phyloP scores from a whole-genome alignment of 352 stramenopile genomes.

The Thalassiosira hispida region DNA sequence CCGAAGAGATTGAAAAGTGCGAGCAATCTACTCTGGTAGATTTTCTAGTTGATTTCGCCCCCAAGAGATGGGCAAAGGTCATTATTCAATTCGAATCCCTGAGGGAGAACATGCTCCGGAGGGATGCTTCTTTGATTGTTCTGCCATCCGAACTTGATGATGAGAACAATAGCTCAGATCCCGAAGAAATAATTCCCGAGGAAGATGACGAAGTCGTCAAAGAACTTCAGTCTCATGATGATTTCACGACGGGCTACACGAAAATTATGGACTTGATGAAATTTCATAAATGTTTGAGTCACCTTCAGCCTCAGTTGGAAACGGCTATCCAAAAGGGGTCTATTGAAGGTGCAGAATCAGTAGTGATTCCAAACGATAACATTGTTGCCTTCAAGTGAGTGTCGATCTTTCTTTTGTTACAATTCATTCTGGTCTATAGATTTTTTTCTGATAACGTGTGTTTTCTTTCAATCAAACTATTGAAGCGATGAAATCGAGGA shows the following conservation, averaged over 20 bases:
- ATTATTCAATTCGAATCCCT: conserved; percentile 38
- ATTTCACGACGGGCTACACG: conserved; percentile 37
- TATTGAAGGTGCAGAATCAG: conserved; percentile 21
- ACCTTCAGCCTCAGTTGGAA: conserved; percentile 48
- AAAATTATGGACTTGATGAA: conserved; percentile 45
- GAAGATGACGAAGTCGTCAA: conserved; percentile 37
- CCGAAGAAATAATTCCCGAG: conserved; percentile 18
- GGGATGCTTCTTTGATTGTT: conserved; percentile 45
- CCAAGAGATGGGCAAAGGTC: conserved; percentile 46
- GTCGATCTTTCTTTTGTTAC: not conserved
- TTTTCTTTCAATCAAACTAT: too few species aligned
- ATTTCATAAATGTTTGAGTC: conserved; percentile 59
- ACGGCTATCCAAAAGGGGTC: conserved; percentile 27
- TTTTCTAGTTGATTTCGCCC: conserved; percentile 41
- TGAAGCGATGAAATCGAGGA: not conserved
- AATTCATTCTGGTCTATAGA: not conserved
- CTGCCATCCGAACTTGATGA: conserved; percentile 41
- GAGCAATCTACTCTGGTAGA: conserved; percentile 15
- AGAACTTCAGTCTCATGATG: conserved; percentile 19
- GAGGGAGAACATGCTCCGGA: conserved; percentile 38
- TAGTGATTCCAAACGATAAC: conserved; percentile 51
- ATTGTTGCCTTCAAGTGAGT: conserved; percentile 56
- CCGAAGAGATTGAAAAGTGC: conserved; percentile 1
- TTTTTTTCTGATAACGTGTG: conserved; percentile 8
- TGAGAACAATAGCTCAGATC: not conserved